phyloP scores from a whole-genome alignment of 768 basidiomycete species.

The Suillus cothurnatus region DNA sequence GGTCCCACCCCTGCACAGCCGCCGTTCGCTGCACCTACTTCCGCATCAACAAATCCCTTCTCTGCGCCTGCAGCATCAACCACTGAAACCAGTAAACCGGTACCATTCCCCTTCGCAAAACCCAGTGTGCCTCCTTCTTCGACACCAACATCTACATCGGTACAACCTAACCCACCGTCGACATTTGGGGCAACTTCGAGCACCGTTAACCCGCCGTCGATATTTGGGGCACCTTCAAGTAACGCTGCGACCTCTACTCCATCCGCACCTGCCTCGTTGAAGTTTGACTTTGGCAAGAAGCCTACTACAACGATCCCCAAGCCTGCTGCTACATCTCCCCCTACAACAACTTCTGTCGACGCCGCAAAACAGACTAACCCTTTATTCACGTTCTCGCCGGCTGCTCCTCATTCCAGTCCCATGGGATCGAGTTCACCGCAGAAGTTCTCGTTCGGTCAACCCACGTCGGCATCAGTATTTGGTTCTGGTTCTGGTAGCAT shows the following conservation, averaged over 20 bases:
- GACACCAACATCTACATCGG: conserved; percentile 1
- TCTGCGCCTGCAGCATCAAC: conserved; percentile 4
- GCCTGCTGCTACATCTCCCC: background rate
- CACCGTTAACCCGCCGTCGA: conserved; percentile 20
- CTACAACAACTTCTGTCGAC: conserved; percentile 8
- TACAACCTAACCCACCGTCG: conserved; percentile 22
- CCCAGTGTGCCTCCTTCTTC: conserved; percentile 23
- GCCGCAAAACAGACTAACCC: conserved; percentile 18
- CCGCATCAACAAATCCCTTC: conserved; percentile 3
- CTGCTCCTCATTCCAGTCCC: conserved; percentile 10
- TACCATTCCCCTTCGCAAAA: conserved; percentile 9
- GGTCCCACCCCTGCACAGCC: conserved; percentile 4
- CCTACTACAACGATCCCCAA: background rate
- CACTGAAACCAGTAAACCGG: conserved; percentile 15
- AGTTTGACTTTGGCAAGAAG: conserved; percentile 15
- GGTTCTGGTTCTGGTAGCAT: conserved; percentile 1
- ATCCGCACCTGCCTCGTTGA: conserved; percentile 16
- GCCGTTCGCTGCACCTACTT: background rate
- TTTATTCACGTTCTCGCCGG: conserved; percentile 24
- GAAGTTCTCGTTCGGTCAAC: background rate
- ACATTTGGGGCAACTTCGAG: conserved; percentile 16
- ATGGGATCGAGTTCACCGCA: conserved; percentile 9
- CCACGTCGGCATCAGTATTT: background rate
- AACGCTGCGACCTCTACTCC: conserved; percentile 9
- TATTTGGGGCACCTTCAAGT: conserved; percentile 16